Evolutionary conservation across 208 protist species (phyloP).

Genomic region (Balamuthia mandrillaris): DNA sequence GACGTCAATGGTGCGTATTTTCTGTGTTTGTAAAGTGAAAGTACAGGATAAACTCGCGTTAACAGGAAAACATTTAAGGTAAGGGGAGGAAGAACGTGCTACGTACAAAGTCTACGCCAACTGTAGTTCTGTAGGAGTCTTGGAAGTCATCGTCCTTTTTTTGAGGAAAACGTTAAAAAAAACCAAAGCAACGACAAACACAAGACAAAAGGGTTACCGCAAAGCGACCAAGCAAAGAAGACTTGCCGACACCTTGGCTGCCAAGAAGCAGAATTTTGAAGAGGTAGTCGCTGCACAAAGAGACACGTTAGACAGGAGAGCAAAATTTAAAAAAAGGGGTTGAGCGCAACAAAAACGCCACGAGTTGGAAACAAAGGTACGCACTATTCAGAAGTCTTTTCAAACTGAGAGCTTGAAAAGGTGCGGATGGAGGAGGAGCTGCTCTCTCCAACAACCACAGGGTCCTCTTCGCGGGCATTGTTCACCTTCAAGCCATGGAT

Average conservation of each 20-base stretch:
- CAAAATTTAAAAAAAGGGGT: no score
- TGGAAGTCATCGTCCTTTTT: constrained; percentile 15
- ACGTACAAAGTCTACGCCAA: not conserved
- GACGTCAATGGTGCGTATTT: constrained; percentile 2
- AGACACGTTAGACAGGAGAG: no score
- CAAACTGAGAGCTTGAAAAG: constrained; percentile 4
- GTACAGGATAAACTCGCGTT: not conserved
- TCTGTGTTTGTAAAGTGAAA: not conserved
- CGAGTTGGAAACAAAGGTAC: no score
- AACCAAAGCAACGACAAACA: no score
- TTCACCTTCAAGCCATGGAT: no score
- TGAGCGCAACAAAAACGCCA: no score
- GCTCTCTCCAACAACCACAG: no score
- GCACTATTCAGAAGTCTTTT: constrained; percentile 6
- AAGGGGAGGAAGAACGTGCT: not conserved
- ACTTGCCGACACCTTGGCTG: constrained; percentile 9
- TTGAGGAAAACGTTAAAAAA: no score
- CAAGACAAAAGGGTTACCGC: no score
- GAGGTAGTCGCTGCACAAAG: not conserved
- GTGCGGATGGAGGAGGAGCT: no score
- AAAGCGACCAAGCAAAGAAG: not conserved
- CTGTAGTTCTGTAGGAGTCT: constrained; percentile 2
- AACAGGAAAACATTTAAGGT: not conserved
- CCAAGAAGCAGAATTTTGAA: constrained; percentile 21
- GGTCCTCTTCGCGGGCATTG: no score